Conservation (phyloP, 345 rosid species). For the Laguncularia racemosa region DNA sequence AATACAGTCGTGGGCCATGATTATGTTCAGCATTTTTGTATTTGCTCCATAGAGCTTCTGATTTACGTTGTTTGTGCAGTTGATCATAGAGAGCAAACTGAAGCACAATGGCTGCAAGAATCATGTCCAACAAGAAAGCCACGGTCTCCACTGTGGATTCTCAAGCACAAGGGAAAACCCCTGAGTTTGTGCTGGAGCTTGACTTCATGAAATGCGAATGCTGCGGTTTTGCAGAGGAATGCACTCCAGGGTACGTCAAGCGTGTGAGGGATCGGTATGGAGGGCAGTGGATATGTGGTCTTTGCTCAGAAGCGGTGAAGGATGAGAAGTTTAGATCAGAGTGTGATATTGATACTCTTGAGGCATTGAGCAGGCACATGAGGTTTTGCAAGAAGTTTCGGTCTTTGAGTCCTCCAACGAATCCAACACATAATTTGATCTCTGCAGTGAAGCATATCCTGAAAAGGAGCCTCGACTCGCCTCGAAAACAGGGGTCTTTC, state of each 20-base stretch:
- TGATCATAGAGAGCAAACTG: background rate
- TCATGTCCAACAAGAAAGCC: background rate
- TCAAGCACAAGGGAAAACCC: background rate
- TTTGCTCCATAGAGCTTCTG: too few relatives aligned
- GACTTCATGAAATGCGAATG: slow-evolving; percentile 57
- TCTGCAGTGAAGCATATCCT: slow-evolving; percentile 33
- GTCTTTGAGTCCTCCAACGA: slow-evolving; percentile 18
- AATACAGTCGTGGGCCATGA: too few relatives aligned
- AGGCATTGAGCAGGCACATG: slow-evolving; percentile 57
- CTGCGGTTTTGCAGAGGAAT: slow-evolving; percentile 69
- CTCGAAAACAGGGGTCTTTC: slow-evolving; percentile 12
- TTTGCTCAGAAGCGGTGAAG: slow-evolving; percentile 63
- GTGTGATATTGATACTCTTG: slow-evolving; percentile 27
- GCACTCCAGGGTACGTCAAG: slow-evolving; percentile 50
- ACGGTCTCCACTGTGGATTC: background rate
- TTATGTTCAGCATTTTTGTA: too few relatives aligned
- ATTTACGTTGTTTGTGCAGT: too few relatives aligned
- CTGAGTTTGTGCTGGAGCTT: slow-evolving; percentile 7
- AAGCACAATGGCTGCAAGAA: background rate
- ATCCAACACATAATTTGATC: slow-evolving; percentile 33
- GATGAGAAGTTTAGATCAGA: slow-evolving; percentile 45
- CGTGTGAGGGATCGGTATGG: slow-evolving; percentile 39
- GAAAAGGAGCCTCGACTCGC: slow-evolving; percentile 32
- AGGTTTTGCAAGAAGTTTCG: slow-evolving; percentile 46
- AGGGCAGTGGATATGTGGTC: slow-evolving; percentile 76